Conservation (phyloP, 2,329 filamentous ascomycete genomes). For the Colletotrichum higginsianum region DNA sequence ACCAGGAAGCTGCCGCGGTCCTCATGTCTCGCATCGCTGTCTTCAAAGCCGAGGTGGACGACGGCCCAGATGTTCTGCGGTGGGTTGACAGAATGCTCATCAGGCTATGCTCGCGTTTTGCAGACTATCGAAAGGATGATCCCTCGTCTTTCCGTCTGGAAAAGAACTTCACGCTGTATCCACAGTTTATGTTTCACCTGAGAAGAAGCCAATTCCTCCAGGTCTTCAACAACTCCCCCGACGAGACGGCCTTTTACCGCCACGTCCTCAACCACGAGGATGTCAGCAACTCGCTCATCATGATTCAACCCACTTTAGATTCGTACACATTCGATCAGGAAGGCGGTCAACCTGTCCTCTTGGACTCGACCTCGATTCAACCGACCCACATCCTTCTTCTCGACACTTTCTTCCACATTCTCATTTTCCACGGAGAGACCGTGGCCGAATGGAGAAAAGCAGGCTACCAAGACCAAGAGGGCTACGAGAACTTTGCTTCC, state of each 20-base stretch:
- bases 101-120: slow-evolving; percentile 93
- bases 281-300: slow-evolving; percentile 94
- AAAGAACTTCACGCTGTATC: slow-evolving; percentile 99
- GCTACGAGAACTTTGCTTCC: slow-evolving; percentile 94
- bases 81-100: slow-evolving; percentile 99
- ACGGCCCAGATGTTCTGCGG: slow-evolving; percentile 96
- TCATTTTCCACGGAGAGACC: slow-evolving; percentile 99
- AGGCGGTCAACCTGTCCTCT: slow-evolving; percentile 90
- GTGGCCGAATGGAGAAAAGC: slow-evolving; percentile 98
- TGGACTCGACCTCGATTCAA: slow-evolving; percentile 97
- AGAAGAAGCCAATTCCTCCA: slow-evolving; percentile 97
- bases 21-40: slow-evolving; percentile 99
- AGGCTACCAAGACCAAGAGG: slow-evolving; percentile 97
- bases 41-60: slow-evolving; percentile 98
- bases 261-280: slow-evolving; percentile 98
- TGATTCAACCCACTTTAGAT: slow-evolving; percentile 98
- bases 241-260: slow-evolving; percentile 98
- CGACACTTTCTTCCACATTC: slow-evolving; percentile 99
- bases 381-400: slow-evolving; percentile 93
- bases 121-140: slow-evolving; percentile 98
- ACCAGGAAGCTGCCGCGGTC: slow-evolving; percentile 97
- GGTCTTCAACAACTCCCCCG: slow-evolving; percentile 99
- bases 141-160: slow-evolving; percentile 96
- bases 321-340: slow-evolving; percentile 98
- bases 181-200: slow-evolving; percentile 99